Conservation (phyloP, 257 asterid genomes). For the Primulina huaijiensis region DNA sequence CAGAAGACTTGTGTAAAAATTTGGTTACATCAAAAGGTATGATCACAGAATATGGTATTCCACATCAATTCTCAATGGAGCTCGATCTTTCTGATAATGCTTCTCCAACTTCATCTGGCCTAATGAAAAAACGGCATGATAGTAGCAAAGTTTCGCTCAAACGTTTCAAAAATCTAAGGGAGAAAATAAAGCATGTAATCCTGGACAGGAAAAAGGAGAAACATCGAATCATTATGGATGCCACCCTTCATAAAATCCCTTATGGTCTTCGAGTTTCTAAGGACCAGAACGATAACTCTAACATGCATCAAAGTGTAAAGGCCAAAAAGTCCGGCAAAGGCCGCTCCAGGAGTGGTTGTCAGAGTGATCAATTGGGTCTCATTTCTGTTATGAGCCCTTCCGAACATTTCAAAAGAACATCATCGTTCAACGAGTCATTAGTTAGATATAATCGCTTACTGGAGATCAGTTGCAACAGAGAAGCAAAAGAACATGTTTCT, state of each 20-base stretch:
- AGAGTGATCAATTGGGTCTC: constrained; percentile 12
- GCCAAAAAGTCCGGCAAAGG: constrained; percentile 22
- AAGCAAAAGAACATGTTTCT: constrained; percentile 32
- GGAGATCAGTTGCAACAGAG: constrained; percentile 30
- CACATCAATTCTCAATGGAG: constrained; percentile 6
- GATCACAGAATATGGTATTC: constrained; percentile 15
- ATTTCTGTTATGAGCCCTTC: constrained; percentile 18
- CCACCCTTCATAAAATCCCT: constrained; percentile 67
- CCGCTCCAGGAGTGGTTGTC: constrained; percentile 18
- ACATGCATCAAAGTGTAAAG: constrained; percentile 14
- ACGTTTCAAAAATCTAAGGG: constrained; percentile 60
- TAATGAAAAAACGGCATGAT: constrained; percentile 31
- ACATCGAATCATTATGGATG: constrained; percentile 70
- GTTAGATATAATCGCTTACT: constrained; percentile 45
- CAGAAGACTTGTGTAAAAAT: constrained; percentile 17
- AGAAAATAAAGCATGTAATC: constrained; percentile 57
- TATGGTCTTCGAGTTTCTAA: constrained; percentile 39
- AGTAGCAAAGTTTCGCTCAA: constrained; percentile 37
- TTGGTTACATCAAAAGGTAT: constrained; percentile 18
- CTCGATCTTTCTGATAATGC: constrained; percentile 23
- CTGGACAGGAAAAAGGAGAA: constrained; percentile 62
- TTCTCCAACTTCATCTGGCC: constrained; percentile 24
- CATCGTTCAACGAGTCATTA: constrained; percentile 52
- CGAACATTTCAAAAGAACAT: constrained; percentile 38
- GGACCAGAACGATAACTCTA: constrained; percentile 23